Conservation (phyloP, 2,329 filamentous ascomycete species). For the Tolypocladium paradoxum region DNA sequence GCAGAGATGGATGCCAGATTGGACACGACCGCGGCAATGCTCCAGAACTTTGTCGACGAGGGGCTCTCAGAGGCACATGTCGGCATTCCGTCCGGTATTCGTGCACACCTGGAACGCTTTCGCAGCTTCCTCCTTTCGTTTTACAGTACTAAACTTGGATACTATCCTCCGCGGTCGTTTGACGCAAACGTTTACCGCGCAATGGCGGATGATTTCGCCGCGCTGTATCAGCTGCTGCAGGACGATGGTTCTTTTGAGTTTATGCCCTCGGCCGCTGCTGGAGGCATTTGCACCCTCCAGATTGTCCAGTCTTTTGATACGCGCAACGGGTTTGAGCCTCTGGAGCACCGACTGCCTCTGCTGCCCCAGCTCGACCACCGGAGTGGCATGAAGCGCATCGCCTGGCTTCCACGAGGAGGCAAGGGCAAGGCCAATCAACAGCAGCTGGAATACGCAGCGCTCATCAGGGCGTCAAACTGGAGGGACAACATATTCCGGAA, state of each 20-base stretch:
- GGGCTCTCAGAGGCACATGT: constrained; percentile 57
- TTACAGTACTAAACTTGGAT: constrained; percentile 57
- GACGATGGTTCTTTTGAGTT: constrained; percentile 41
- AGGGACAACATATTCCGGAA: constrained; percentile 30
- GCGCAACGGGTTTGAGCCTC: constrained; percentile 44
- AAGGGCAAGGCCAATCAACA: constrained; percentile 37
- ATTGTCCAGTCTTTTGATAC: constrained; percentile 56
- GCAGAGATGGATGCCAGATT: constrained; percentile 57
- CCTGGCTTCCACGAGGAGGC: constrained; percentile 30
- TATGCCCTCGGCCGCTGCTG: constrained; percentile 45
- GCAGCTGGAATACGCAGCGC: constrained; percentile 39
- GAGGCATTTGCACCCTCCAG: constrained; percentile 61
- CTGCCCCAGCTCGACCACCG: constrained; percentile 39
- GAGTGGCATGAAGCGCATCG: constrained; percentile 20
- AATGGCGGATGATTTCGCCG: constrained; percentile 61
- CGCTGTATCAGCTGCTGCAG: constrained; percentile 60
- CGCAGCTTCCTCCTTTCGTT: constrained; percentile 55
- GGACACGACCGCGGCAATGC: constrained; percentile 41
- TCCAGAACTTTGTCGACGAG: constrained; percentile 59
- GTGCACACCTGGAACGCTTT: constrained; percentile 63
- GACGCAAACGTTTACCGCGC: constrained; percentile 38
- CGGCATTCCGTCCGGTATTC: constrained; percentile 49
- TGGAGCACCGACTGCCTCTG: constrained; percentile 57
- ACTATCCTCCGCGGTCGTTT: constrained; percentile 52
- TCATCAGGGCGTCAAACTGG: constrained; percentile 40